A percentile compares a stretch with the other conserved stretches of the same genome.
Conservation (phyloP, 148 eudicot genomes). For the Rhododendron mucronatum region DNA sequence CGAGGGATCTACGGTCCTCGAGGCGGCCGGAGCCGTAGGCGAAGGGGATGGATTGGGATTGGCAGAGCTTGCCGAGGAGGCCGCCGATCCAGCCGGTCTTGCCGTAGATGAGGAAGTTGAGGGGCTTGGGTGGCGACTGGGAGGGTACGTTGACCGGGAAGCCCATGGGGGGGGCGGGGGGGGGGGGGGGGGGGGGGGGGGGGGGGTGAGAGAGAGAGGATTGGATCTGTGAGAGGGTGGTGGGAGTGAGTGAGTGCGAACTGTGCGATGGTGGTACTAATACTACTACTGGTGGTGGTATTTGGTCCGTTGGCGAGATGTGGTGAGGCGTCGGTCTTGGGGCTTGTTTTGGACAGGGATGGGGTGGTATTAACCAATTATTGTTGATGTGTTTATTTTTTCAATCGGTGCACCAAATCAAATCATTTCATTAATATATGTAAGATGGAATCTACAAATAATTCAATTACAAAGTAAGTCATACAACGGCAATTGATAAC, state of each 20-base stretch:
- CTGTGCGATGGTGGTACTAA: not conserved
- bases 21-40: conserved; percentile 67
- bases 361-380: not conserved
- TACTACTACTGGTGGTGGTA: not conserved
- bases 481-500: too few relatives aligned
- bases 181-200: not conserved
- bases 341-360: not conserved
- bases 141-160: conserved; percentile 31
- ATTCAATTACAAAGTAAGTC: too few relatives aligned
- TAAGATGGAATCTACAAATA: too few relatives aligned
- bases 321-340: not conserved
- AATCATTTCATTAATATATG: too few relatives aligned
- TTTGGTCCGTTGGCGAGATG: not conserved
- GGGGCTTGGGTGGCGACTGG: conserved; percentile 10
- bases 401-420: too few relatives aligned
- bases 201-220: conserved; percentile 1
- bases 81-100: conserved; percentile 91
- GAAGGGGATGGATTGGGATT: conserved; percentile 48
- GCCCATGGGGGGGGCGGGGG: conserved; percentile 29
- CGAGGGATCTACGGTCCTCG: conserved; percentile 49
- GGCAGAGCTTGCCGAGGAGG: conserved; percentile 59
- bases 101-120: conserved; percentile 80
- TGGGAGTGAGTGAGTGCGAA: not conserved
- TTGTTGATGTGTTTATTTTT: too few relatives aligned
- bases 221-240: not conserved